phyloP scores from a whole-genome alignment of 805 yeast species.

The Barnettozyma botsteinii region DNA sequence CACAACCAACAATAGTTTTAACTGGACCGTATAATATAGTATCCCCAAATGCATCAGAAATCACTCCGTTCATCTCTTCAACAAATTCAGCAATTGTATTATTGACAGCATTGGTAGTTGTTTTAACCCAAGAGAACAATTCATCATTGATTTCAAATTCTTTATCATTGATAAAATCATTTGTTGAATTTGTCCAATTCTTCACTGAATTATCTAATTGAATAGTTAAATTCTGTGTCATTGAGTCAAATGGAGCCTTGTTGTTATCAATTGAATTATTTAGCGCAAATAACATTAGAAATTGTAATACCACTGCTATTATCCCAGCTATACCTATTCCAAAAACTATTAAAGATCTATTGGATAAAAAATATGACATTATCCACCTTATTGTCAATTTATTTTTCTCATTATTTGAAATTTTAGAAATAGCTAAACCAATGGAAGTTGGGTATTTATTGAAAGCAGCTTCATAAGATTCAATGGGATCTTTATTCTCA shows the following conservation, averaged over 20 bases:
- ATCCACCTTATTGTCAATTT: conserved; percentile 32
- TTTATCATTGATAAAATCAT: conserved; percentile 42
- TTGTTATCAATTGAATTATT: conserved; percentile 11
- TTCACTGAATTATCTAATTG: conserved; percentile 30
- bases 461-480: conserved; percentile 20
- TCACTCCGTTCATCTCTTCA: conserved; percentile 48
- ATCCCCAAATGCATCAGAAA: conserved; percentile 56
- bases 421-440: conserved; percentile 14
- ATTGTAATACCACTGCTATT: conserved; percentile 48
- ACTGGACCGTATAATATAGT: conserved; percentile 65
- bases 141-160: conserved; percentile 54
- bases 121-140: conserved; percentile 59
- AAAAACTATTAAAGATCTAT: conserved; percentile 44
- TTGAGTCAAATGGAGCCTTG: conserved; percentile 14
- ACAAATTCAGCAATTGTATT: conserved; percentile 54
- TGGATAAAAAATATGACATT: conserved; percentile 41
- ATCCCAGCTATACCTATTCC: conserved; percentile 55
- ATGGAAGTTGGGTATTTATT: conserved; percentile 19
- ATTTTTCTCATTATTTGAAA: conserved; percentile 5
- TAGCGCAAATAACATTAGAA: conserved; percentile 34
- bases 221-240: conserved; percentile 8
- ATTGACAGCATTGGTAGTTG: conserved; percentile 54
- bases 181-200: conserved; percentile 53
- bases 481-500: conserved; percentile 17
- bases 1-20: conserved; percentile 67